These are phyloP conservation scores for Glycine tomentella DNA, from an alignment of 306 rosid species.

Conservation along the genomic window DNA sequence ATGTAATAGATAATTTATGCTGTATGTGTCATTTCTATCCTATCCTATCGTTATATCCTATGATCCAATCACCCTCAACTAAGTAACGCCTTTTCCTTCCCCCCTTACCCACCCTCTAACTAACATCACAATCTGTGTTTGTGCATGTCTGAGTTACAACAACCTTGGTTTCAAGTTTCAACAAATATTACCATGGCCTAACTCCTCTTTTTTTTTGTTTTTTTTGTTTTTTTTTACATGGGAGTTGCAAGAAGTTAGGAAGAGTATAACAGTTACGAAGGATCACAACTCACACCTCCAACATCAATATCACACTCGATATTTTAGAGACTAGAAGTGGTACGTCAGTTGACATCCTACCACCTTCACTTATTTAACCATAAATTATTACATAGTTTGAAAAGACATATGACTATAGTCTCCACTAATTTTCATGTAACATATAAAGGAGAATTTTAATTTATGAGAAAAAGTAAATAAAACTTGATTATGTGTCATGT, in stretches of 20 bases:
- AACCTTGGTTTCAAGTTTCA: conserved; percentile 25
- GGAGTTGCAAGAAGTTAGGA: conserved; percentile 11
- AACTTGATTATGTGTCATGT: neutral
- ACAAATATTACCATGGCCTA: neutral
- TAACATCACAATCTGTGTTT: neutral
- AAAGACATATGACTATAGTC: no score
- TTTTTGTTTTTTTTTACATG: conserved; percentile 12
- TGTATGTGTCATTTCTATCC: neutral
- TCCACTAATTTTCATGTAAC: neutral
- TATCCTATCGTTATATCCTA: conserved; percentile 19
- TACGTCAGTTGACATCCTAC: no score
- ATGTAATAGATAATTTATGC: conserved; percentile 16
- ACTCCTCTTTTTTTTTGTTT: conserved; percentile 28
- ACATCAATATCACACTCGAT: neutral
- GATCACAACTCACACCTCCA: neutral
- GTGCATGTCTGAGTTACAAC: neutral
- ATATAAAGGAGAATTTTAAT: neutral
- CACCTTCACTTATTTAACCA: neutral
- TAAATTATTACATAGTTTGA: neutral
- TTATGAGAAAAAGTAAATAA: neutral
- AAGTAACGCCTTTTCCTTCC: neutral
- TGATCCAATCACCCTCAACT: neutral
- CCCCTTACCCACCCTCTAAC: neutral
- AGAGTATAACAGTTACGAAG: neutral
- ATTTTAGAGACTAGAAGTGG: neutral